Conservation (phyloP, 257 asterid genomes). For the Penstemon barbatus region DNA sequence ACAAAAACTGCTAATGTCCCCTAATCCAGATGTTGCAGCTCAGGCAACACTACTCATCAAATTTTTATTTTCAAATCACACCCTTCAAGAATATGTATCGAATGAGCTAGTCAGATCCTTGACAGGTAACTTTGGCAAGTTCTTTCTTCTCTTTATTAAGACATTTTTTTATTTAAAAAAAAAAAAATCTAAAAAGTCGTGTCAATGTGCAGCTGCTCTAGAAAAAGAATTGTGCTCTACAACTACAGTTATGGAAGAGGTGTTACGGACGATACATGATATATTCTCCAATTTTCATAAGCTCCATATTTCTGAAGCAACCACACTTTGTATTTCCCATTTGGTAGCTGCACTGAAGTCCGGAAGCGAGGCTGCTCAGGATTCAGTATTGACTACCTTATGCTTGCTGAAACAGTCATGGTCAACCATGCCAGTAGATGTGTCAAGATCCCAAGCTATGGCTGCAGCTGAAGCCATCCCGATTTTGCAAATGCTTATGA, state of each 20-base stretch:
- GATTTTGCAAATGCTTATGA: conserved; percentile 62
- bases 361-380: conserved; percentile 72
- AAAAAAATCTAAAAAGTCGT: conserved; percentile 12
- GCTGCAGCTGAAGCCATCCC: conserved; percentile 88
- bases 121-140: conserved; percentile 54
- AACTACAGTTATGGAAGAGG: conserved; percentile 66
- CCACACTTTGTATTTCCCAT: conserved; percentile 74
- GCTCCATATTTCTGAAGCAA: conserved; percentile 74
- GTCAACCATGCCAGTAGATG: conserved; percentile 72
- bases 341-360: conserved; percentile 67
- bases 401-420: conserved; percentile 83
- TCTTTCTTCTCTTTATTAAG: conserved; percentile 11
- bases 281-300: conserved; percentile 73
- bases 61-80: conserved; percentile 78
- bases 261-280: conserved; percentile 65
- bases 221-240: conserved; percentile 70
- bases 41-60: conserved; percentile 76
- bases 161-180: neutral
- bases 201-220: conserved; percentile 67
- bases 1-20: conserved; percentile 68
- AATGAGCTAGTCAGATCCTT: conserved; percentile 73
- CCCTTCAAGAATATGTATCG: conserved; percentile 84
- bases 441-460: conserved; percentile 74
- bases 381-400: conserved; percentile 55
- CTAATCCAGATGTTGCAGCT: conserved; percentile 57